A percentile compares a stretch with the other conserved stretches of the same genome.
Evolutionary conservation across 805 yeast genomes (phyloP).

Genomic region (Brettanomyces sp.): DNA sequence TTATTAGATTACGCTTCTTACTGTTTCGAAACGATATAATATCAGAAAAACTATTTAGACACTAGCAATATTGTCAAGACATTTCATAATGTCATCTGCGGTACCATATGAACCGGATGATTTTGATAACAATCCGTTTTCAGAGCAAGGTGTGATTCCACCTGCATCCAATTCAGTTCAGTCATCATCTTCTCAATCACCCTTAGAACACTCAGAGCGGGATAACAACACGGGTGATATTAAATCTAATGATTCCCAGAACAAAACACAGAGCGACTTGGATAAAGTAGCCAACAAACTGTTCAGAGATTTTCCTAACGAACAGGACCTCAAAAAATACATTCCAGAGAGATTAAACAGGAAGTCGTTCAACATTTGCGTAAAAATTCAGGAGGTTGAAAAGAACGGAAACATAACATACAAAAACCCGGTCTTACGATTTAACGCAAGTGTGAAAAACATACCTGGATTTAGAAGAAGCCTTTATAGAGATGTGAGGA

Average conservation of each 20-base stretch:
- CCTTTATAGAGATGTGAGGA: conserved; percentile 61
- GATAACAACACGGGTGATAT: background rate
- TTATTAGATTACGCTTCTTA: too few relatives aligned
- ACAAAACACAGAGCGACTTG: conserved; percentile 1
- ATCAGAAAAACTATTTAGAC: too few relatives aligned
- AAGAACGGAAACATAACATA: conserved; percentile 44
- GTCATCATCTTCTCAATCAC: background rate
- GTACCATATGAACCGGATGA: conserved; percentile 39
- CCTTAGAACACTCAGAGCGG: background rate
- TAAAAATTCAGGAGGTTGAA: conserved; percentile 64
- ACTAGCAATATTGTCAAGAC: too few relatives aligned
- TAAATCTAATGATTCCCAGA: conserved; percentile 5
- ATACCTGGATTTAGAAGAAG: conserved; percentile 70
- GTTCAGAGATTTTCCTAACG: conserved; percentile 24
- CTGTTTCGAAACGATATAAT: too few relatives aligned
- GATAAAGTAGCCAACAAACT: conserved; percentile 10
- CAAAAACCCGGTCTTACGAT: conserved; percentile 72
- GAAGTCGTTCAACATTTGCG: conserved; percentile 30
- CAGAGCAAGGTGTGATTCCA: conserved; percentile 29
- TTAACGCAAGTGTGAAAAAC: conserved; percentile 50
- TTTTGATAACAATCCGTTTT: conserved; percentile 54
- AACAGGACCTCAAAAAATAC: conserved; percentile 33
- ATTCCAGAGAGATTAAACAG: conserved; percentile 42
- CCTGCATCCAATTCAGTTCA: background rate
- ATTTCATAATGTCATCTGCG: conserved; percentile 24